Conservation (phyloP, 2,329 filamentous ascomycete genomes). For the Fusarium nematophilum region DNA sequence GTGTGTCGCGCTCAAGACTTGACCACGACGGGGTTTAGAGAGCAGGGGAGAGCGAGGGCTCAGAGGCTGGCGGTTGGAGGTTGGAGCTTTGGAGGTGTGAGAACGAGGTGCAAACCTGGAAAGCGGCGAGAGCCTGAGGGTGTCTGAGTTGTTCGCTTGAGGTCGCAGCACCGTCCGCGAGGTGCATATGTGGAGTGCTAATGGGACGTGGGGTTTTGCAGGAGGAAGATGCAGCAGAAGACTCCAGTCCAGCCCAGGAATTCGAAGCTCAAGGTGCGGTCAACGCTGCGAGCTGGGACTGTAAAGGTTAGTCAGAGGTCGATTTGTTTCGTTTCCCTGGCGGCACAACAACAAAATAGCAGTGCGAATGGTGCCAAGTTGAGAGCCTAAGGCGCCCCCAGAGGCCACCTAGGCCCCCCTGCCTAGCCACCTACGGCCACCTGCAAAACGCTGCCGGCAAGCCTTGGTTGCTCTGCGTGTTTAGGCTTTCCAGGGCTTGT, state of each 20-base stretch:
- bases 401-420: slow-evolving; percentile 2
- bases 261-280: slow-evolving; percentile 29
- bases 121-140: slow-evolving; percentile 37
- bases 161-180: slow-evolving; percentile 40
- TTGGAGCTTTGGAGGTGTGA: slow-evolving; percentile 25
- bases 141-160: slow-evolving; percentile 48
- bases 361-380: slow-evolving; percentile 14
- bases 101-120: slow-evolving; percentile 25
- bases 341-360: slow-evolving; percentile 19
- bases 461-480: slow-evolving; percentile 4
- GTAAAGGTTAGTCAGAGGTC: slow-evolving; percentile 13
- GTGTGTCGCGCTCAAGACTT: slow-evolving; percentile 16
- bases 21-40: slow-evolving; percentile 23
- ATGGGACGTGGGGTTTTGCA: slow-evolving; percentile 53
- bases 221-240: slow-evolving; percentile 39
- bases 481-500: background rate
- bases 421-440: no score
- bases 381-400: slow-evolving; percentile 21
- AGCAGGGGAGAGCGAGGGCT: slow-evolving; percentile 27
- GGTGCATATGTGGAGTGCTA: slow-evolving; percentile 46
- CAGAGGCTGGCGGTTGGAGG: slow-evolving; percentile 13
- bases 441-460: no score
- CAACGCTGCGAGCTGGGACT: slow-evolving; percentile 9
- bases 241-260: slow-evolving; percentile 16
- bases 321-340: slow-evolving; percentile 26